Percentiles rank a stretch among this genome's conserved stretches.
These are phyloP conservation scores for Alliaria petiolata DNA, from an alignment of 345 rosid genomes.

Conservation along the genomic window DNA sequence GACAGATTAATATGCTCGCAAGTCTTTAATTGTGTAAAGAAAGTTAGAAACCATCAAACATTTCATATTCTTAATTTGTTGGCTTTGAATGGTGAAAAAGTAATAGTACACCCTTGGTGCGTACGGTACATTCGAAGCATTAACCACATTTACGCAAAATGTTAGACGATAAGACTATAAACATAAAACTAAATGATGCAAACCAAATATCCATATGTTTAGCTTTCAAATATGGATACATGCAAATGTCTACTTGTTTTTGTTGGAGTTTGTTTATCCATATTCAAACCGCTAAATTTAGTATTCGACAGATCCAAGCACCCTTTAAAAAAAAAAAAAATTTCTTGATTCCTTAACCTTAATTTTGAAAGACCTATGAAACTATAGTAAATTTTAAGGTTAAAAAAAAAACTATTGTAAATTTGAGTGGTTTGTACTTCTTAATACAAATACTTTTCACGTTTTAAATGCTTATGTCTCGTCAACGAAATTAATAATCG, in stretches of 20 bases:
- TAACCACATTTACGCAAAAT: not conserved
- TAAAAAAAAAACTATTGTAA: no score
- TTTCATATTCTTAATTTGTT: no score
- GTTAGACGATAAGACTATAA: no score
- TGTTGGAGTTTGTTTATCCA: not conserved
- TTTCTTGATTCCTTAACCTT: not conserved
- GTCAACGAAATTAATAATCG: not conserved
- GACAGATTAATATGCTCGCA: not conserved
- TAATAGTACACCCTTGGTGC: no score
- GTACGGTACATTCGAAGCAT: no score
- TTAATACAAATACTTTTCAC: not conserved
- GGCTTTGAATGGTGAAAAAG: no score
- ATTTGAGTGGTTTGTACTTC: not conserved
- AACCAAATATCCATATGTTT: not conserved
- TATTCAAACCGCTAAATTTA: not conserved
- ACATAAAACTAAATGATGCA: not conserved
- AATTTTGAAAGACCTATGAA: not conserved
- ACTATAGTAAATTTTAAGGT: no score
- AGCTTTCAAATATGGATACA: not conserved
- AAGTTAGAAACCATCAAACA: conserved; percentile 21
- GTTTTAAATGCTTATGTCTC: not conserved
- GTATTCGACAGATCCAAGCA: no score
- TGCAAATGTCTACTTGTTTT: not conserved
- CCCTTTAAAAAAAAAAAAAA: no score
- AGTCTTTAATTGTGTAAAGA: not conserved